These are phyloP conservation scores for Castanea sativa DNA, from an alignment of 306 rosid genomes.

Conservation along the genomic window DNA sequence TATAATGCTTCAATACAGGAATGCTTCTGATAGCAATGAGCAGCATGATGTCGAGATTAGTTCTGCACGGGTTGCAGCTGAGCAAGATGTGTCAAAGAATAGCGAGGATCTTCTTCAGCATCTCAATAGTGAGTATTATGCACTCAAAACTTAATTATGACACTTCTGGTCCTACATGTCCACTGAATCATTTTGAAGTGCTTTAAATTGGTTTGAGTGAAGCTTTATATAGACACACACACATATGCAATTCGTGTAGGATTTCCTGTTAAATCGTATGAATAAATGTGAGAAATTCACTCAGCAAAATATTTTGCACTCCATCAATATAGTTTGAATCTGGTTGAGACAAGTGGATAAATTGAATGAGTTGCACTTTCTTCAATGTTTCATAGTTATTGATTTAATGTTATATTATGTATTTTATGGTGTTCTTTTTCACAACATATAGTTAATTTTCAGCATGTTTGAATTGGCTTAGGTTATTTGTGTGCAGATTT, in stretches of 20 bases:
- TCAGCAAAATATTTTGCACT: too few relatives aligned
- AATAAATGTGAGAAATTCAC: too few relatives aligned
- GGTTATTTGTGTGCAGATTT: background rate
- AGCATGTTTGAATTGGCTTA: background rate
- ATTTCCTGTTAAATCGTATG: too few relatives aligned
- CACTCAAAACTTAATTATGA: background rate
- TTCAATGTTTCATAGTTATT: background rate
- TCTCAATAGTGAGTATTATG: slow-evolving; percentile 57
- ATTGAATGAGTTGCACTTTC: background rate
- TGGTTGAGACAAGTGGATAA: background rate
- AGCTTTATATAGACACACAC: background rate
- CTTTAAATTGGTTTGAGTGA: background rate
- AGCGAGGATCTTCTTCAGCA: slow-evolving; percentile 49
- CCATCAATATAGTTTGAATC: background rate
- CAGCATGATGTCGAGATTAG: slow-evolving; percentile 68
- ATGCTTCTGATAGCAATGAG: slow-evolving; percentile 52
- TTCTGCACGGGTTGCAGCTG: slow-evolving; percentile 57
- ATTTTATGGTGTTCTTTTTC: background rate
- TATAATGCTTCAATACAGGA: slow-evolving; percentile 37
- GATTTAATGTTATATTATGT: too few relatives aligned
- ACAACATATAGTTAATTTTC: background rate
- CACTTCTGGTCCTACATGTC: background rate
- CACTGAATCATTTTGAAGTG: background rate
- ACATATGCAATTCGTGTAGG: background rate
- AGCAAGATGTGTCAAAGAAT: slow-evolving; percentile 63